phyloP scores from a whole-genome alignment of 1,139 yeast species.

The Pichia cactophila region DNA sequence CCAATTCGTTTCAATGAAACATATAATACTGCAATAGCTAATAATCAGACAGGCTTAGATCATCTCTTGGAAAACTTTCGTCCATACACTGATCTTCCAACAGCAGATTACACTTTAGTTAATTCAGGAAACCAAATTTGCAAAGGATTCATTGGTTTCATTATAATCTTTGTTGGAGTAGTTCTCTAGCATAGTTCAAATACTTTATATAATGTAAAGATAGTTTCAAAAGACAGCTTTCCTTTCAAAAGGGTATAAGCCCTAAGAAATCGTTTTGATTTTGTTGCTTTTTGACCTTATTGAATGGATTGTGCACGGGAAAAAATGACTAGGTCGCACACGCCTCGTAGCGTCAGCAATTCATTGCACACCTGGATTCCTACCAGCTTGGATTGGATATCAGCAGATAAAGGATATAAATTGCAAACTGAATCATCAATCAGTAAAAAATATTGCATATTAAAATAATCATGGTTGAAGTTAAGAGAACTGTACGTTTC shows the following conservation, averaged over 20 bases:
- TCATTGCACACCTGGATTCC: not conserved
- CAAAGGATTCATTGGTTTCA: not conserved
- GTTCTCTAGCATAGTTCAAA: not conserved
- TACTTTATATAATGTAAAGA: too few species aligned
- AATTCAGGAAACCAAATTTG: not conserved
- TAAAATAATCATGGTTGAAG: constrained; percentile 25
- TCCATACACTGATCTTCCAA: not conserved
- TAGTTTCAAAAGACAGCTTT: too few species aligned
- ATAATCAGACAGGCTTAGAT: not conserved
- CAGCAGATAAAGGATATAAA: not conserved
- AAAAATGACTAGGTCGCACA: not conserved
- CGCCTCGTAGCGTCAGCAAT: not conserved
- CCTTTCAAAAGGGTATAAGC: too few species aligned
- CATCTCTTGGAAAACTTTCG: not conserved
- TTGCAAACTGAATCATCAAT: not conserved
- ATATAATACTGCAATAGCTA: not conserved
- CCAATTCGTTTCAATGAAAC: not conserved
- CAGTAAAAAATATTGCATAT: not conserved
- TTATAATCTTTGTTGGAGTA: not conserved
- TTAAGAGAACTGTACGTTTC: constrained; percentile 81
- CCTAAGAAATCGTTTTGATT: too few species aligned
- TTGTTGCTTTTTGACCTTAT: too few species aligned
- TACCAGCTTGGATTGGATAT: not conserved
- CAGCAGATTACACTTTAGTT: not conserved
- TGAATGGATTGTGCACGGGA: not conserved